These are phyloP conservation scores for Millerozyma acaciae DNA, from an alignment of 805 yeast species.

Conservation along the genomic window DNA sequence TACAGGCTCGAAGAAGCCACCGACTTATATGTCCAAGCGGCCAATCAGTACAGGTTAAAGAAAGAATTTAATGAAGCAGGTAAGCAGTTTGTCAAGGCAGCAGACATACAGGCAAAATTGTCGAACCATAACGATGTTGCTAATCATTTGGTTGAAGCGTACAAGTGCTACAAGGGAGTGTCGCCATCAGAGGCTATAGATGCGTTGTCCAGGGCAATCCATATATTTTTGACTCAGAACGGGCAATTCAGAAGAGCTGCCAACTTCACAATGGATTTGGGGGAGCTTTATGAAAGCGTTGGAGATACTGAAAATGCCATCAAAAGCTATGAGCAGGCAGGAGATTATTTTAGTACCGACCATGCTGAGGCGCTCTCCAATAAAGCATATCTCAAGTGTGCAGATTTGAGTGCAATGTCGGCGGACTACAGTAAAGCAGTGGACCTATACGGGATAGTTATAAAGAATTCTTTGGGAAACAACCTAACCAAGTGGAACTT, in stretches of 20 bases:
- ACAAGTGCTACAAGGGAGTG: conserved; percentile 73
- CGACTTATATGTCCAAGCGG: conserved; percentile 87
- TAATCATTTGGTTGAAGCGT: conserved; percentile 84
- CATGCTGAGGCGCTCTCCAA: conserved; percentile 87
- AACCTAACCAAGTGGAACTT: conserved; percentile 83
- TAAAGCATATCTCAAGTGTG: conserved; percentile 84
- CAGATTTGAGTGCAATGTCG: conserved; percentile 70
- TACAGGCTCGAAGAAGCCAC: conserved; percentile 85
- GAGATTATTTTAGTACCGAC: conserved; percentile 93
- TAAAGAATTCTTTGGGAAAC: conserved; percentile 69
- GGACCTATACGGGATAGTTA: conserved; percentile 71
- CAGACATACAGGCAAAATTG: conserved; percentile 69
- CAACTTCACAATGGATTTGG: conserved; percentile 87
- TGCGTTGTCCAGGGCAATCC: conserved; percentile 72
- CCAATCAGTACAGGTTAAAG: conserved; percentile 76
- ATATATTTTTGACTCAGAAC: conserved; percentile 69
- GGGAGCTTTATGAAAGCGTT: conserved; percentile 74
- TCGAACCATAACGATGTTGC: conserved; percentile 88
- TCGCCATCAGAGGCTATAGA: conserved; percentile 76
- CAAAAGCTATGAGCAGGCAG: conserved; percentile 82
- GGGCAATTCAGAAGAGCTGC: conserved; percentile 98
- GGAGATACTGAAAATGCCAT: conserved; percentile 67
- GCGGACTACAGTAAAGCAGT: conserved; percentile 77
- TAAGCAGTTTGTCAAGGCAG: conserved; percentile 78
- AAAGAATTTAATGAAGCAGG: conserved; percentile 79